Evolutionary conservation across 495 filamentous ascomycete genomes (phyloP), one percentile per base, ranked within the genome.

Genomic region (Podospora appendiculata): DNA sequence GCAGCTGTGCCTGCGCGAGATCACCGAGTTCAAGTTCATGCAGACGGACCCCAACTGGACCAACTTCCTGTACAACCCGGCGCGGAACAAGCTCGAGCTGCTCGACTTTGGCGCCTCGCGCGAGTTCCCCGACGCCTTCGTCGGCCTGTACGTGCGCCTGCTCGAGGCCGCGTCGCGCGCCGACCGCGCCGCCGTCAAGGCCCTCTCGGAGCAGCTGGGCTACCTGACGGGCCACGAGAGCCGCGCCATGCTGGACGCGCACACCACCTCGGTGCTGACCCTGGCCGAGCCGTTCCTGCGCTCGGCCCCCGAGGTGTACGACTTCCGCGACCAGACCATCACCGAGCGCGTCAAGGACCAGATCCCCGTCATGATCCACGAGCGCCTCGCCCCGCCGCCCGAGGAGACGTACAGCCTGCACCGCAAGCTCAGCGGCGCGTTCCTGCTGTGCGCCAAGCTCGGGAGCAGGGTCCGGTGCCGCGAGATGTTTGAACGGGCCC

Each of bases 41-140:
- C 93, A 98, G 70, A 97, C 93, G 25, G 93, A 98, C 70, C 93
- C 93, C 16, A 98, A 98, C 75, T 98, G 94, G 93, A 97, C 94
- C n/a, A 98, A 98, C 64, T 98, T 98, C 73, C 74, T 97, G 32
- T 97, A 88, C 75, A 95, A 98, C 64, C 68, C 79, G 0, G 48
- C 70, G 8, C 83, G 80, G 2, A 70, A 83, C 48, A 86, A 82
- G 59, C 82, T 98, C 6, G 91, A 97, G 68, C 83, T 98, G 10
- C 83, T 98, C 45, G 93, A 98, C 67, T 98, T 98, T 63, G 93
- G 93, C 54, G 93, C 93, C 32, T 88, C 87, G 12, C 76, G 93
- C 56, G 94, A 89, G 44, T 98, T 82, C 65, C 90, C 92, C 0
- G 69, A 75, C 40, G 66, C 79, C 8, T 98, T 97, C 69, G 85